These are phyloP conservation scores for Coprinopsis cinerea DNA, from an alignment of 768 basidiomycete species.

Conservation along the genomic window DNA sequence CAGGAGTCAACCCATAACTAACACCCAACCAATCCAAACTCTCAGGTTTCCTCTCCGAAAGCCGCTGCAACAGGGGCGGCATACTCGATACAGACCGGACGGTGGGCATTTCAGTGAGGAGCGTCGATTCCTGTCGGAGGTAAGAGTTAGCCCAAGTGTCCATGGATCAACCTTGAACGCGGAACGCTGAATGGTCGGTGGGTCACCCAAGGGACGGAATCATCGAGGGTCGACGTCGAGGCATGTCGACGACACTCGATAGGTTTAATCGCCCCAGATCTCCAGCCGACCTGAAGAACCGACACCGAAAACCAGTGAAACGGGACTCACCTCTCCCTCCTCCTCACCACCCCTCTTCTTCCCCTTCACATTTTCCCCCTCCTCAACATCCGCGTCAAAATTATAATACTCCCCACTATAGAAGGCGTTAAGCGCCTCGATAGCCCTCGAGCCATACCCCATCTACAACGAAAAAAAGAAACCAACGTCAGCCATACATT, in stretches of 20 bases:
- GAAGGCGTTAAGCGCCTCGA: slow-evolving; percentile 83
- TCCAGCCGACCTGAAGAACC: neutral
- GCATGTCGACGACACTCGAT: no score
- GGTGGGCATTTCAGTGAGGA: slow-evolving; percentile 75
- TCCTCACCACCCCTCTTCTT: slow-evolving; percentile 46
- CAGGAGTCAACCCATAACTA: slow-evolving; percentile 89
- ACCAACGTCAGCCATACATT: neutral
- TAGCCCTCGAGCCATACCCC: slow-evolving; percentile 91
- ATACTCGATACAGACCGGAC: slow-evolving; percentile 74
- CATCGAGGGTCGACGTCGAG: no score
- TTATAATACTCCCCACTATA: slow-evolving; percentile 92
- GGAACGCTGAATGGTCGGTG: neutral
- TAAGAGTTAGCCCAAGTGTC: neutral
- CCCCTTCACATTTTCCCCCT: slow-evolving; percentile 42
- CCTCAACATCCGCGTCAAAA: slow-evolving; percentile 58
- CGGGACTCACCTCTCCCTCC: neutral
- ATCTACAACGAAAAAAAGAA: slow-evolving; percentile 50
- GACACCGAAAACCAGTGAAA: neutral
- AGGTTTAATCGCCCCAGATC: no score
- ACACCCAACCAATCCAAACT: slow-evolving; percentile 91
- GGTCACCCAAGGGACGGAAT: neutral
- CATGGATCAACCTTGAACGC: neutral
- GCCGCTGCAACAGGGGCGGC: slow-evolving; percentile 88
- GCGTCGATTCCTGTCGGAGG: slow-evolving; percentile 28
- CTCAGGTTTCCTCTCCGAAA: slow-evolving; percentile 88